Conservation (phyloP, 2,329 filamentous ascomycete species). For the Colletotrichum sp. region DNA sequence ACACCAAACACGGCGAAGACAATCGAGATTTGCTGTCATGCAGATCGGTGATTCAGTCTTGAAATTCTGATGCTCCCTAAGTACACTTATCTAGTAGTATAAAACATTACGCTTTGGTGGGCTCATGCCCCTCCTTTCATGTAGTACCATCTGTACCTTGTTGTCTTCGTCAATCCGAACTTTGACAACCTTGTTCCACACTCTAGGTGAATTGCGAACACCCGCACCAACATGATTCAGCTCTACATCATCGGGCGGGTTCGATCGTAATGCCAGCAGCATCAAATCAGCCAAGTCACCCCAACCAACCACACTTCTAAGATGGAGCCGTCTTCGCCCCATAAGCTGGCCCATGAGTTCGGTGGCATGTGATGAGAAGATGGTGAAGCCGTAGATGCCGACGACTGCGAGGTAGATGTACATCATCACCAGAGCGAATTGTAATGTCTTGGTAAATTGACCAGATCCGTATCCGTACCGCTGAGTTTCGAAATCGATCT, state of each 20-base stretch:
- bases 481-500: not conserved
- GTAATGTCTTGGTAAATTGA: not conserved
- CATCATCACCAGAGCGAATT: not conserved
- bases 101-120: not conserved
- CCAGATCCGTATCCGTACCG: constrained; percentile 3
- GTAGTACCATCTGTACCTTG: not conserved
- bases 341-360: not conserved
- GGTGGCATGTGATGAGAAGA: not conserved
- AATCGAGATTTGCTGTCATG: too few relatives aligned
- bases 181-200: not conserved
- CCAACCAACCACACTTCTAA: not conserved
- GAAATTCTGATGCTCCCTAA: too few relatives aligned
- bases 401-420: not conserved
- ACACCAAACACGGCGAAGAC: too few relatives aligned
- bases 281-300: not conserved
- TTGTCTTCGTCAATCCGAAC: not conserved
- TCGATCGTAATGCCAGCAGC: not conserved
- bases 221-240: not conserved
- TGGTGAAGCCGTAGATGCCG: not conserved
- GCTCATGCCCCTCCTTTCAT: not conserved
- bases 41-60: too few relatives aligned
- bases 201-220: not conserved
- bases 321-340: not conserved
- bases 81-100: not conserved
- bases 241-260: not conserved